Evolutionary conservation across 768 basidiomycete species (phyloP), one percentile per base, ranked within the genome.

Genomic region (Russula sp.): DNA sequence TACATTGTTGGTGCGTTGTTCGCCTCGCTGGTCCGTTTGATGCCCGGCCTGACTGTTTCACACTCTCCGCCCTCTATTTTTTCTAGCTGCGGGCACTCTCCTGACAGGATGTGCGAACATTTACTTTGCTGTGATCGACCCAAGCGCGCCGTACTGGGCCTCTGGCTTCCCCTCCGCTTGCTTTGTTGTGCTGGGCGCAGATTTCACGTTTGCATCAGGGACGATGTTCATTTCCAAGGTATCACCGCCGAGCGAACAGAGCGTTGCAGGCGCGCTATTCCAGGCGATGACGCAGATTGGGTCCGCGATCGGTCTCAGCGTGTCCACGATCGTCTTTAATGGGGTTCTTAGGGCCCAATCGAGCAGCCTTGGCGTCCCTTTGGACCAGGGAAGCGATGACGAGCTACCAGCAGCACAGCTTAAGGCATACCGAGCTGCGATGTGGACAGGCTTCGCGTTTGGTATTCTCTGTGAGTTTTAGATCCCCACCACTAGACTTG

Each of bases 271-370:
- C 3, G 90, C 84, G 13, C 63, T 91, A 22, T 91, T 92, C 73
- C 87, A 89, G 71, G 90, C 90, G 0, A 84, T 92, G 82, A 86
- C 82, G 6, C 87, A 88, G 88, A 73, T 91, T 16, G 90, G 89
- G 8, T 83, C 83, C 0, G 81, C 87, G 7, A 78, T 90, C 42
- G 90, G 89, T 18, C 78, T 90, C 3, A 86, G 89, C 13, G 79
- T 90, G 18, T 80, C 84, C 9, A 90, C 89, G 0, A 86, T 90
- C 34, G 85, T 89, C 42, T 88, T 83, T 73, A 81, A 90, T 67
- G 73, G 78, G 2, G 80, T 83, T n/a, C 74, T 80, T 14, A 61
- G 64, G 5, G 64, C 73, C 14, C 70, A 77, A 32, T 73, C 79
- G 16, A 63, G 66, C 34, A 67, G 56, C 63, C 62, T 71, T 48